Evolutionary conservation across 768 basidiomycete genomes (phyloP).

Genomic region (Exidia glandulosa): DNA sequence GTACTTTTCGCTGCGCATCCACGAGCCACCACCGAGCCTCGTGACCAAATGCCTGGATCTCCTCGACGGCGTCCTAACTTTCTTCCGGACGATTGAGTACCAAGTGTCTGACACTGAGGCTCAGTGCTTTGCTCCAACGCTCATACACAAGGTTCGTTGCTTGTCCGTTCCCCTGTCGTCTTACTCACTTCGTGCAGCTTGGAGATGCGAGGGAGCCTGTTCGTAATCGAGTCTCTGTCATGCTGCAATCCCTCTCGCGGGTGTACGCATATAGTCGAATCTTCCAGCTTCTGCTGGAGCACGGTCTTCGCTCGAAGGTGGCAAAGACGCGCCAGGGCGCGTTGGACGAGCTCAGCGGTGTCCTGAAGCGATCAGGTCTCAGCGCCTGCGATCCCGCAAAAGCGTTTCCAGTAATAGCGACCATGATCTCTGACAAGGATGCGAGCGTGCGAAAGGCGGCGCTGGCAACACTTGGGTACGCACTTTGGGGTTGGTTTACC

Average conservation of each 20-base stretch:
- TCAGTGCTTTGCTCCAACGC: constrained; percentile 75
- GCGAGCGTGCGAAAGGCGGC: constrained; percentile 81
- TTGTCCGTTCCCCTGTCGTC: not conserved
- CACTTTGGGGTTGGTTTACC: constrained; percentile 7
- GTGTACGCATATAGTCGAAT: constrained; percentile 90
- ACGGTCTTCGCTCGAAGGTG: constrained; percentile 83
- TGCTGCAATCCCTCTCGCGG: constrained; percentile 76
- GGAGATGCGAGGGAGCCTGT: constrained; percentile 85
- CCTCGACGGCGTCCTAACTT: constrained; percentile 64
- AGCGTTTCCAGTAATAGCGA: constrained; percentile 65
- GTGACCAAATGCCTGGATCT: constrained; percentile 82
- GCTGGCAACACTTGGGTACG: constrained; percentile 66
- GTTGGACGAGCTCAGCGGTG: constrained; percentile 65
- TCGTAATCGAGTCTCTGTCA: constrained; percentile 66
- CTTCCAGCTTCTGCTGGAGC: constrained; percentile 76
- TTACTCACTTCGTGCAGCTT: constrained; percentile 38
- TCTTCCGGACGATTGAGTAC: constrained; percentile 61
- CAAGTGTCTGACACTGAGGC: constrained; percentile 83
- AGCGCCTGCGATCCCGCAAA: constrained; percentile 71
- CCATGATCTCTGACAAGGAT: constrained; percentile 83
- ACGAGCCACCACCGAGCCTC: constrained; percentile 86
- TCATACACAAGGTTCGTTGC: constrained; percentile 67
- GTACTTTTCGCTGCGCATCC: constrained; percentile 81
- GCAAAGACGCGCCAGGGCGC: constrained; percentile 84
- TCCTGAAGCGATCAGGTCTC: constrained; percentile 76